Base-by-base conservation (phyloP, 2,329 filamentous ascomycete species). In the Chrysosporium queenslandicum region DNA sequence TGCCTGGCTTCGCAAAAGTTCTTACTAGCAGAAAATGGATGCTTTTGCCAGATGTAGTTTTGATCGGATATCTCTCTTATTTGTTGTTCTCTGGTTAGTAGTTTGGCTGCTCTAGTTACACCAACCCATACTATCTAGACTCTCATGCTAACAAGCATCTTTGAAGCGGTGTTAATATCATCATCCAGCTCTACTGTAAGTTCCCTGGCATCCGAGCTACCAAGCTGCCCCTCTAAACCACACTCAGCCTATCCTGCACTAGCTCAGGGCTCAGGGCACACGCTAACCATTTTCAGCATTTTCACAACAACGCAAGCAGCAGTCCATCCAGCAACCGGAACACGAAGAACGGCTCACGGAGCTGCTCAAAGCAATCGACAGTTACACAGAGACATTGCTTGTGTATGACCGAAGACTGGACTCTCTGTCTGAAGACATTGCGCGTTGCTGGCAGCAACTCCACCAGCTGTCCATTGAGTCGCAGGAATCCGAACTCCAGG, bases 241-340 rank as follows among this genome's bases (percentile, higher is more conserved):
- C 47, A 50, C 36, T 40, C 25, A 23, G 21, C 16, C 47, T 42
- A 40, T 14, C 11, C 16, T 9, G 14, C 14, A 27, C 36, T 41
- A 34, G 37, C 2, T 18, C 37, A 40, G 36, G 47, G 37, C 47
- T 50, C 36, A 41, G 27, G 36, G 29, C 37, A 25, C 37, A 37
- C 40, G 41, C 49, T 51, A 51, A 51, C 49, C 40, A 9, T 36
- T 45, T 51, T 21, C 9, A 45, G 49, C 21, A 51, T 39, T 51
- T 51, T 51, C 49, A 51, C 34, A 51, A 51, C 49, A 51, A 47
- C 32, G 25, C 36, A 16, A 36, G 34, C 4, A 12, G 34, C 34
- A 37, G 32, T 14, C 34, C 34, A 37, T 4, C 6, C 21, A 41
- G 36, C 46, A 40, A 6, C 37, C 7, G 27, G 20, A 39, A 23